Percentiles rank a stretch among this genome's conserved stretches.
Conservation (phyloP, 1,284 basidiomycete genomes). For the Abortiporus biennis region DNA sequence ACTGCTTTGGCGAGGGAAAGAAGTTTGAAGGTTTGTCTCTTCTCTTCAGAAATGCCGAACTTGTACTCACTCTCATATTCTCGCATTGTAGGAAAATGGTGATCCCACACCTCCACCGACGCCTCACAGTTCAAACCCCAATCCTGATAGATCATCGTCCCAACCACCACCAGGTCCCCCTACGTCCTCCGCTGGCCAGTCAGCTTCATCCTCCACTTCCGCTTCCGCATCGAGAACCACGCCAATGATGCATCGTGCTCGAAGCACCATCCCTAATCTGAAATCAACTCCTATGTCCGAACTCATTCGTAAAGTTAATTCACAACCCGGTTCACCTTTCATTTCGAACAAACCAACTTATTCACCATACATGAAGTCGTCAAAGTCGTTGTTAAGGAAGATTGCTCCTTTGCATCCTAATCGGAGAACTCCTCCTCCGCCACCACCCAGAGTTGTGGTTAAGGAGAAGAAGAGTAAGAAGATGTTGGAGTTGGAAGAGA, state of each 20-base stretch:
- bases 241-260: not conserved
- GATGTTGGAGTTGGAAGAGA: constrained; percentile 65
- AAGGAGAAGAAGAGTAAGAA: constrained; percentile 72
- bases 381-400: constrained; percentile 49
- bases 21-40: no score
- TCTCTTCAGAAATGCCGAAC: no score
- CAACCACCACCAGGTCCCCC: not conserved
- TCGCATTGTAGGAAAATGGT: no score
- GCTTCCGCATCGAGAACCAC: not conserved
- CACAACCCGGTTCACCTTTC: constrained; percentile 57
- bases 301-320: constrained; percentile 64
- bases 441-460: constrained; percentile 56
- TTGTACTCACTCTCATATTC: no score
- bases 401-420: constrained; percentile 73
- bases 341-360: constrained; percentile 39
- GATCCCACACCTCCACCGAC: no score
- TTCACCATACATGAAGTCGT: constrained; percentile 61
- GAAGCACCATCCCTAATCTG: constrained; percentile 1
- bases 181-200: not conserved
- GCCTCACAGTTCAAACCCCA: no score
- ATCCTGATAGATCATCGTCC: no score
- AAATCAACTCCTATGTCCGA: constrained; percentile 63
- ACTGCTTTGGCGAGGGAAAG: no score
- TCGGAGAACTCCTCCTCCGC: constrained; percentile 61
- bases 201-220: not conserved